Conservation (phyloP, 1,139 yeast genomes). For the Taphrina flavorubra region DNA sequence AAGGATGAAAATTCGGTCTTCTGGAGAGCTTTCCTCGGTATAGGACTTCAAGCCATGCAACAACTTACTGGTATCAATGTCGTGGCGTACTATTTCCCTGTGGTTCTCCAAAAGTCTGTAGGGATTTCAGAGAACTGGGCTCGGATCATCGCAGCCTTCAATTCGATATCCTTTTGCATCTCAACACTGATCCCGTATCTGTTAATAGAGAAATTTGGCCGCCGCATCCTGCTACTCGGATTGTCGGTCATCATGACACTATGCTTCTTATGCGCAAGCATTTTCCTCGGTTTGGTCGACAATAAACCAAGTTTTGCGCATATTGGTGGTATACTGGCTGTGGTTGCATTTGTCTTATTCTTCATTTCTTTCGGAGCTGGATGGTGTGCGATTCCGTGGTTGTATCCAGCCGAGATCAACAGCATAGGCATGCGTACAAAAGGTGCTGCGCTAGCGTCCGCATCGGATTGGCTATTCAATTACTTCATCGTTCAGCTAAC, state of each 20-base stretch:
- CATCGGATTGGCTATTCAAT: slow-evolving; percentile 63
- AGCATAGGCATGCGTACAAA: slow-evolving; percentile 59
- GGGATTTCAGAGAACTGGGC: slow-evolving; percentile 28
- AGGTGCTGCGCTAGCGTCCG: slow-evolving; percentile 62
- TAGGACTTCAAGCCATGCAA: slow-evolving; percentile 46
- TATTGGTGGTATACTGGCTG: slow-evolving; percentile 36
- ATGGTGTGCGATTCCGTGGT: slow-evolving; percentile 53
- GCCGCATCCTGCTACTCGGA: slow-evolving; percentile 63
- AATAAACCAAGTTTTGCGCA: slow-evolving; percentile 45
- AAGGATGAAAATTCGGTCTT: slow-evolving; percentile 38
- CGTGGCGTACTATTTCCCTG: slow-evolving; percentile 45
- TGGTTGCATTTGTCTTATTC: slow-evolving; percentile 47
- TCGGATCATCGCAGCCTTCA: slow-evolving; percentile 33
- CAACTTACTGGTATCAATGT: slow-evolving; percentile 47
- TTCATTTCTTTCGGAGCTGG: slow-evolving; percentile 46
- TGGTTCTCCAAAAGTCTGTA: slow-evolving; percentile 42
- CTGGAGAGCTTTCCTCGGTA: slow-evolving; percentile 45
- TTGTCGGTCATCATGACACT: slow-evolving; percentile 49
- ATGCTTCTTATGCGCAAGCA: slow-evolving; percentile 44
- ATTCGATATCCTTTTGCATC: slow-evolving; percentile 28
- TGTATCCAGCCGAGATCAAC: slow-evolving; percentile 62
- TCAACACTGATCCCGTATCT: slow-evolving; percentile 50
- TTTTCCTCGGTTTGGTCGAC: slow-evolving; percentile 42
- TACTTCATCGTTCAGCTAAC: slow-evolving; percentile 63
- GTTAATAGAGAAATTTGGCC: slow-evolving; percentile 66